Base-by-base conservation (phyloP, 2,329 filamentous ascomycete species). In the Chaetomiaceae sp. region DNA sequence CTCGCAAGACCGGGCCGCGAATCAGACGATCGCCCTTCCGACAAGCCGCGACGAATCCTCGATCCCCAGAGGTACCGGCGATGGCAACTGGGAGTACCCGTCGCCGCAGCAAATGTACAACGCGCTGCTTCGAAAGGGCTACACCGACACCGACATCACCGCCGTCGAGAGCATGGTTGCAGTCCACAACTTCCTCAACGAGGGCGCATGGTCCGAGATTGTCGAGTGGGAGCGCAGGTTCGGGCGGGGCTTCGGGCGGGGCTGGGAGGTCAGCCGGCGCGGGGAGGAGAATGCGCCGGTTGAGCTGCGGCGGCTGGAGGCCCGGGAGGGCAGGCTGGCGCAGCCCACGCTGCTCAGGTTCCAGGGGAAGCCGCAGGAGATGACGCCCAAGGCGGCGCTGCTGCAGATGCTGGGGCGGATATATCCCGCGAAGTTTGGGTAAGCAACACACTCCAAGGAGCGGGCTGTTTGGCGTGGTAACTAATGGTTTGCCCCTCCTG, bases 41-140 rank as follows among this genome's bases (percentile, higher is more conserved):
- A 85, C 90, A 2, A 78, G 82, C 6, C 86, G 93, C 57, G 89
- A 96, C 66, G 70, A 78, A 24, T 95, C 88, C 1, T 89, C 90
- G 1, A 98, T 98, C 57, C 93, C 93, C n/a, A 86, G 86, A 57
- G 88, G 86, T 59, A 81, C 85, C 49, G 77, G 80, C 38, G 76
- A 83, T 42, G 79, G 82, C 38, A 94, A 87, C 60, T 98, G 93
- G 93, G 93, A 97, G 67, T 98, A 98, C 63, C 93, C 93, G 0
- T 96, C 89, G 0, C 91, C 93, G 0, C 93, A 98, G 70, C 93
- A 98, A 68, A 98, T 98, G 93, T 98, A 97, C 75, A 97, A 98
- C 62, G 93, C 93, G 7, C 84, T 98, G 69, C 72, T 97, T 51
- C 84, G 93, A 54, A 98, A 98, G 68, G 93, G 93, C 48, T 93